Percentiles rank a stretch among this genome's conserved stretches.
These are phyloP conservation scores for Trametes cinnabarina DNA, from an alignment of 768 basidiomycete genomes.

Conservation along the genomic window DNA sequence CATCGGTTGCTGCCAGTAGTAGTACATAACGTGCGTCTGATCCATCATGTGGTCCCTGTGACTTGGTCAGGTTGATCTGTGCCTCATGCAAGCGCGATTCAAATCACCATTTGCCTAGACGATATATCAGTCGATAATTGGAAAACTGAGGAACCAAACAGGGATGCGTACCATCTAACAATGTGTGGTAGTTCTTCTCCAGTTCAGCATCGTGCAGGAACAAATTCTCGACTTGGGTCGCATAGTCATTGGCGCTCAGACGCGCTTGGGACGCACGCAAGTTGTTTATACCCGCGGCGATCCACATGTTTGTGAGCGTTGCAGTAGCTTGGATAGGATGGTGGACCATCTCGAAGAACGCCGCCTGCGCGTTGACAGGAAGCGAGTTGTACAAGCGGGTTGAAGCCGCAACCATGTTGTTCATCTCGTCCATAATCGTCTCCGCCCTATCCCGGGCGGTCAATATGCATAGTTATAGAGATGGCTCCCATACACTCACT, in stretches of 20 bases:
- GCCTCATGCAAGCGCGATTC: constrained; percentile 19
- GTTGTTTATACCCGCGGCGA: constrained; percentile 60
- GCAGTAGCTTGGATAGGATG: constrained; percentile 60
- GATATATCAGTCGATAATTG: neutral
- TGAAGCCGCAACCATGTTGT: constrained; percentile 46
- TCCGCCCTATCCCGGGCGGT: constrained; percentile 32
- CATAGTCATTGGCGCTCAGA: constrained; percentile 59
- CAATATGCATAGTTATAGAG: too few species aligned
- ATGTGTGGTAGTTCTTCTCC: constrained; percentile 56
- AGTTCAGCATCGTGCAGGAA: constrained; percentile 64
- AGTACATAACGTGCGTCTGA: constrained; percentile 66
- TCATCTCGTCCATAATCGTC: constrained; percentile 50
- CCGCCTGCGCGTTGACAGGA: constrained; percentile 44
- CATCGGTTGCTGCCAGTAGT: constrained; percentile 75
- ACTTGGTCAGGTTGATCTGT: neutral
- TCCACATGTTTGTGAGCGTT: constrained; percentile 56
- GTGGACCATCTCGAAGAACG: constrained; percentile 71
- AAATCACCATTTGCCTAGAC: constrained; percentile 58
- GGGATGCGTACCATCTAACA: constrained; percentile 47
- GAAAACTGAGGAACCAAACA: too few species aligned
- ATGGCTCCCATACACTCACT: too few species aligned
- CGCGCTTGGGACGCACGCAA: constrained; percentile 62
- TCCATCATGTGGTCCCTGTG: constrained; percentile 55
- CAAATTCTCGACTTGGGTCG: constrained; percentile 50
- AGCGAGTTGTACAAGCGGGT: constrained; percentile 55